phyloP scores from a whole-genome alignment of 805 yeast genomes.

The Ogataea polymorpha region DNA sequence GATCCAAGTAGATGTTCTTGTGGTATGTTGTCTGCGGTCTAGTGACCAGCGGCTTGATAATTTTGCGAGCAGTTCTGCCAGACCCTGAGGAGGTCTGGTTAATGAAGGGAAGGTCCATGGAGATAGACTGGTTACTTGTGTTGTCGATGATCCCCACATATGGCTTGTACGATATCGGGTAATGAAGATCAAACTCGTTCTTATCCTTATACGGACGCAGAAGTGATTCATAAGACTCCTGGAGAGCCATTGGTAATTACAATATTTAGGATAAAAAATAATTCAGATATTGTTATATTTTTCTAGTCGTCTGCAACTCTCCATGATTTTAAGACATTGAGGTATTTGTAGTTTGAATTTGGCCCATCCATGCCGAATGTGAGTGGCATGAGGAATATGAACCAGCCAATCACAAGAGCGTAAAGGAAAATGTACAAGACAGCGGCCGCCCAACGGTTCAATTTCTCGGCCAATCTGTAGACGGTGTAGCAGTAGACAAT shows the following conservation, averaged over 20 bases:
- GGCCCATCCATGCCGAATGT: slow-evolving; percentile 78
- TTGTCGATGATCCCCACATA: slow-evolving; percentile 35
- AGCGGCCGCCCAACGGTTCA: slow-evolving; percentile 14
- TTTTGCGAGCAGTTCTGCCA: slow-evolving; percentile 16
- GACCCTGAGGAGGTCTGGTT: slow-evolving; percentile 12
- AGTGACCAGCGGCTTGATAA: slow-evolving; percentile 22
- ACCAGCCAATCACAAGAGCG: slow-evolving; percentile 51
- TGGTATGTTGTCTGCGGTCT: slow-evolving; percentile 19
- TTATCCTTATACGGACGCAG: slow-evolving; percentile 33
- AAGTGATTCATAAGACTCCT: slow-evolving; percentile 24
- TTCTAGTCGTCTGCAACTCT: slow-evolving; percentile 28
- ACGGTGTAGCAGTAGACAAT: slow-evolving; percentile 64
- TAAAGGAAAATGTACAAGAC: slow-evolving; percentile 46
- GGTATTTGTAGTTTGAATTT: slow-evolving; percentile 42
- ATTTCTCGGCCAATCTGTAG: slow-evolving; percentile 33
- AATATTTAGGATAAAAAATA: background rate
- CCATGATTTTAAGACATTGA: slow-evolving; percentile 60
- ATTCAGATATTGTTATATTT: background rate
- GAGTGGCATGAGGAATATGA: slow-evolving; percentile 61
- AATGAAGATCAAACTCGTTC: slow-evolving; percentile 32
- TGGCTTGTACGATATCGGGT: slow-evolving; percentile 34
- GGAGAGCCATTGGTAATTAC: slow-evolving; percentile 21
- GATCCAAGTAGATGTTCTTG: slow-evolving; percentile 47
- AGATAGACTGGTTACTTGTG: slow-evolving; percentile 32
- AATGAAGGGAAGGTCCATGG: slow-evolving; percentile 31